These are phyloP conservation scores for Phlyctochytrium planicorne DNA, from an alignment of 192 early-diverging fungal genomes.

Conservation along the genomic window DNA sequence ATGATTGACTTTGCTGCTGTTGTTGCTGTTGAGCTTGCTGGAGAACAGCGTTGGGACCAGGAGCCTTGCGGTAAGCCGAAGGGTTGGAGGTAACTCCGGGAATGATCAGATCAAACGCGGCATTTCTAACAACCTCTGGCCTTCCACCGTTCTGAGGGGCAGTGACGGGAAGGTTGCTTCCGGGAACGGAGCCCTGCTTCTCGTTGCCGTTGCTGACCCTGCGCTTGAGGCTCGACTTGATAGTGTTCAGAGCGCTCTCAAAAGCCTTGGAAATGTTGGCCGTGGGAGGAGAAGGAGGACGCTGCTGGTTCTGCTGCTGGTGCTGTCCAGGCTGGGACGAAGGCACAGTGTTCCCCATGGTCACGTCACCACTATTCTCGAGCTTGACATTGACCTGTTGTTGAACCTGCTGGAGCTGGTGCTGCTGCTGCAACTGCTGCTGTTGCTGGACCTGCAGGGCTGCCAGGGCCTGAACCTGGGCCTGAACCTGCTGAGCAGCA, in stretches of 20 bases:
- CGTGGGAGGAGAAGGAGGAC: neutral
- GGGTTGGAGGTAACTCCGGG: too few relatives aligned
- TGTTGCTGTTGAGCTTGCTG: too few relatives aligned
- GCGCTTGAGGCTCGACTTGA: constrained; percentile 4
- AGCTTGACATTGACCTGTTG: neutral
- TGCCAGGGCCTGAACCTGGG: neutral
- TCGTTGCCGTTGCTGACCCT: neutral
- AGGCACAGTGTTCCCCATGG: too few relatives aligned
- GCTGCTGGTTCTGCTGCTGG: neutral
- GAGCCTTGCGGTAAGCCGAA: neutral
- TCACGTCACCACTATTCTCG: too few relatives aligned
- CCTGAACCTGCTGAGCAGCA: too few relatives aligned
- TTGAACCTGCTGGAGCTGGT: neutral
- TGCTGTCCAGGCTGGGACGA: neutral
- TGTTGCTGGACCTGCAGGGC: neutral
- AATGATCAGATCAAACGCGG: neutral
- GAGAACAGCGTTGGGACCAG: neutral
- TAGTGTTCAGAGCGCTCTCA: neutral
- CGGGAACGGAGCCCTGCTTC: neutral
- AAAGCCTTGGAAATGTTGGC: constrained; percentile 2
- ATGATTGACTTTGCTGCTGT: too few relatives aligned
- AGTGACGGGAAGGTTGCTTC: neutral
- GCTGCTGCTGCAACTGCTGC: neutral
- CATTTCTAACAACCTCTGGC: neutral
- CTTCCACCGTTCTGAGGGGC: neutral